Evolutionary conservation across 345 rosid genomes (phyloP).

Genomic region (Garcia nutans): DNA sequence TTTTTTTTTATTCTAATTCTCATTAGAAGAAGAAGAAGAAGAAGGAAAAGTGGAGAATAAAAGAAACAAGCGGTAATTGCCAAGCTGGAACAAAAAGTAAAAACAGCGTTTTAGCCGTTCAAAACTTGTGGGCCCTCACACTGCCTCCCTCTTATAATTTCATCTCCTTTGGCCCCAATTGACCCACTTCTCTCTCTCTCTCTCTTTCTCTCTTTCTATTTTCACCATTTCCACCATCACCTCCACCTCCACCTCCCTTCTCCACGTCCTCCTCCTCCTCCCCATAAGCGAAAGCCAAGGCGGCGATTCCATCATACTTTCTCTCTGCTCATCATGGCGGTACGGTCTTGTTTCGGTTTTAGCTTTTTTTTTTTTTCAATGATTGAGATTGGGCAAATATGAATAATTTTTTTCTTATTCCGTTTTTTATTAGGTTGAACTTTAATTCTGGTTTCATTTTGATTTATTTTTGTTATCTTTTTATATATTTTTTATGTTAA

Average conservation of each 20-base stretch:
- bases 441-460: background rate
- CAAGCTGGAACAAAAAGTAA: background rate
- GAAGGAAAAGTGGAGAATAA: background rate
- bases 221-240: background rate
- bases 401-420: background rate
- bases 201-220: background rate
- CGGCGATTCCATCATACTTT: background rate
- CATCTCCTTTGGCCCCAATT: background rate
- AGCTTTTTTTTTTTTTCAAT: too few species aligned
- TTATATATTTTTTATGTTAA: background rate
- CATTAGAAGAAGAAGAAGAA: too few species aligned
- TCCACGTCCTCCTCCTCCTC: too few species aligned
- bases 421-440: background rate
- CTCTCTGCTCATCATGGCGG: slow-evolving; percentile 9
- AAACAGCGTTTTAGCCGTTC: background rate
- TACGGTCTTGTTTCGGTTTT: background rate
- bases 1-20: too few species aligned
- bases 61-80: background rate
- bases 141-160: background rate
- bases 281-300: background rate
- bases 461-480: background rate
- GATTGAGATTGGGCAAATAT: background rate
- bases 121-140: background rate
- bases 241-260: background rate
- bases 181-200: background rate